Conservation (phyloP, 2,329 filamentous ascomycete genomes). For the Venturia carpophila region DNA sequence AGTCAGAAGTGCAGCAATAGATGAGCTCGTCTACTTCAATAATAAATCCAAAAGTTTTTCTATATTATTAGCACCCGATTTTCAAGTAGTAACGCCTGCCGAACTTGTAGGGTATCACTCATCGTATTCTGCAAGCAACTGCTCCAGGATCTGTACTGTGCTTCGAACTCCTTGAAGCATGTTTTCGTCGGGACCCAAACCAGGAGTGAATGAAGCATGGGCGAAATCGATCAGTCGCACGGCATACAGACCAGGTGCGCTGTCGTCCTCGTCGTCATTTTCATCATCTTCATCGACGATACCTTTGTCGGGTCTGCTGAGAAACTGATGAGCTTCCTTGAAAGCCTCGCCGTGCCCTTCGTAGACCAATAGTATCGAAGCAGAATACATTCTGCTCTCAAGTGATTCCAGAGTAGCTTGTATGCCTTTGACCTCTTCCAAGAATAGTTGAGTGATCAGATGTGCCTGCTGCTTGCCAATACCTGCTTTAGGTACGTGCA, state of each 20-base stretch:
- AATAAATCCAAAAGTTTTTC: background rate
- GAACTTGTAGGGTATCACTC: background rate
- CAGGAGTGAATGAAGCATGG: constrained; percentile 76
- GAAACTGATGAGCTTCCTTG: constrained; percentile 32
- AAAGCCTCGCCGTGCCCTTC: constrained; percentile 54
- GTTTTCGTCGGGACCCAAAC: constrained; percentile 81
- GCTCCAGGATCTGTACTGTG: constrained; percentile 56
- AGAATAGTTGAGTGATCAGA: constrained; percentile 37
- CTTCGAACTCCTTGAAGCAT: constrained; percentile 65
- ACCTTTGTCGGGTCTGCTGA: constrained; percentile 35
- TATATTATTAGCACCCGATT: background rate
- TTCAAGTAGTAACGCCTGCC: background rate
- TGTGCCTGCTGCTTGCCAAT: constrained; percentile 39
- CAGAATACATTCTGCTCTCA: constrained; percentile 61
- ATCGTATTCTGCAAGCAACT: constrained; percentile 9
- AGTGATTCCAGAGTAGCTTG: constrained; percentile 50
- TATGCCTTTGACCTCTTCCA: constrained; percentile 46
- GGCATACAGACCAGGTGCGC: constrained; percentile 58
- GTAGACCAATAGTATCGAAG: constrained; percentile 58
- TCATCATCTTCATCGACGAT: constrained; percentile 38
- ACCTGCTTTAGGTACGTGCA: constrained; percentile 35
- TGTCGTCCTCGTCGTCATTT: constrained; percentile 45
- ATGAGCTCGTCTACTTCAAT: background rate
- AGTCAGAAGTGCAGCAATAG: background rate
- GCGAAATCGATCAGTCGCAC: constrained; percentile 96